phyloP scores from a whole-genome alignment of 495 filamentous ascomycete species.

The Alectoria sarmentosa region DNA sequence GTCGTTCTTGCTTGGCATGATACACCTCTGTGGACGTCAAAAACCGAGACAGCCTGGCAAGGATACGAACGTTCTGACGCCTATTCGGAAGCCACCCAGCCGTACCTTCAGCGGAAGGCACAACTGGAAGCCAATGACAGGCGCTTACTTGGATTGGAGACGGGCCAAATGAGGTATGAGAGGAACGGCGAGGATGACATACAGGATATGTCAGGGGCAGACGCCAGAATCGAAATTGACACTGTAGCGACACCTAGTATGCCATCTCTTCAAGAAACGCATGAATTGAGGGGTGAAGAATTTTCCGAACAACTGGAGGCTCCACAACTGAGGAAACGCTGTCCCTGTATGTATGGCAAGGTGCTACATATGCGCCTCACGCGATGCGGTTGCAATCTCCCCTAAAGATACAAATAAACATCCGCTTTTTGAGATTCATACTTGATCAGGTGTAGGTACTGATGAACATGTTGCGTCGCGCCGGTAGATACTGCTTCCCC shows the following conservation, averaged over 20 bases:
- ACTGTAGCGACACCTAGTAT: neutral
- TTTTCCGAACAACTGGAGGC: slow-evolving; percentile 4
- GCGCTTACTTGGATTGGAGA: slow-evolving; percentile 2
- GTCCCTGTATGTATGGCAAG: no score
- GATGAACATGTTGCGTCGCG: no score
- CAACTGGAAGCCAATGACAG: slow-evolving; percentile 7
- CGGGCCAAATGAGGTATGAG: slow-evolving; percentile 2
- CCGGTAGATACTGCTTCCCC: no score
- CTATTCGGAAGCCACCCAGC: neutral
- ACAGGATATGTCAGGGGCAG: neutral
- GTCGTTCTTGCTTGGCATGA: neutral
- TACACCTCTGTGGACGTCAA: neutral
- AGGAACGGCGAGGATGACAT: neutral
- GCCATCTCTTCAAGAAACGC: neutral
- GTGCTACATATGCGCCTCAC: no score
- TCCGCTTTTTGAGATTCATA: no score
- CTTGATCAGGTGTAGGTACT: no score
- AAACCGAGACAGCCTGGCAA: neutral
- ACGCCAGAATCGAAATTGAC: neutral
- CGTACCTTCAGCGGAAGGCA: slow-evolving; percentile 10
- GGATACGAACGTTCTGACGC: neutral
- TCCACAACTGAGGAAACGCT: no score
- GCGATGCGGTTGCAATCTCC: no score
- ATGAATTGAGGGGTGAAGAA: slow-evolving; percentile 4
- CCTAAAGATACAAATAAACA: no score